A percentile compares a stretch with the other conserved stretches of the same genome.
Evolutionary conservation across 768 basidiomycete species (phyloP).

Genomic region (Gautieria morchelliformis): DNA sequence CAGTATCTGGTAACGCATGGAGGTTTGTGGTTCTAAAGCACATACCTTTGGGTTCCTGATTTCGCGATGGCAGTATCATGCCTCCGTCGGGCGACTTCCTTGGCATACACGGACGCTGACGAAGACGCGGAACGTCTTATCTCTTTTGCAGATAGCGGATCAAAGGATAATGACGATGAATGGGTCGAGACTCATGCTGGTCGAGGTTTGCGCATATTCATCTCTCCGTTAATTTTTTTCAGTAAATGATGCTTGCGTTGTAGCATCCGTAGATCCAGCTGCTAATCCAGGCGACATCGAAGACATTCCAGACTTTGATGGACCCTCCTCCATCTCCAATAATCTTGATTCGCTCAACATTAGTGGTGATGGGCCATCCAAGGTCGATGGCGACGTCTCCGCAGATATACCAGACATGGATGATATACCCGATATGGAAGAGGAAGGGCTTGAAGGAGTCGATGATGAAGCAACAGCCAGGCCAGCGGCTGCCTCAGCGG

Average conservation of each 20-base stretch:
- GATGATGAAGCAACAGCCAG: constrained; percentile 80
- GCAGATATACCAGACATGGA: constrained; percentile 75
- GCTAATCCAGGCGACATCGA: constrained; percentile 59
- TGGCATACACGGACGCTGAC: constrained; percentile 91
- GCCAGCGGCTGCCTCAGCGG: constrained; percentile 33
- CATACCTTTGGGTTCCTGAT: not conserved
- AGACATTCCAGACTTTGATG: constrained; percentile 85
- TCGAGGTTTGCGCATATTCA: constrained; percentile 27
- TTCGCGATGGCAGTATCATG: constrained; percentile 59
- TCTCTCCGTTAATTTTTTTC: not conserved
- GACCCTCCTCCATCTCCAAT: constrained; percentile 11
- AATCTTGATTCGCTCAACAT: constrained; percentile 3
- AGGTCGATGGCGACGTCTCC: constrained; percentile 1
- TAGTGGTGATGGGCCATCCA: constrained; percentile 8
- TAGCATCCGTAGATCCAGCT: constrained; percentile 38
- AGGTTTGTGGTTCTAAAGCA: constrained; percentile 18
- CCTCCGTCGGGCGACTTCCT: constrained; percentile 82
- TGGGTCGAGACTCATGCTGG: constrained; percentile 99
- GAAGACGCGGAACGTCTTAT: constrained; percentile 93
- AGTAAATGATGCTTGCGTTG: not conserved
- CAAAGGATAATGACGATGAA: constrained; percentile 60
- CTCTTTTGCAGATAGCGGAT: constrained; percentile 53
- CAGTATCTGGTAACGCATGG: constrained; percentile 94
- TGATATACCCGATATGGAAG: constrained; percentile 99
- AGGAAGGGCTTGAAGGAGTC: constrained; percentile 80